Evolutionary conservation across 108 stramenopile genomes (phyloP).

Genomic region (Schizochytrium sp.): DNA sequence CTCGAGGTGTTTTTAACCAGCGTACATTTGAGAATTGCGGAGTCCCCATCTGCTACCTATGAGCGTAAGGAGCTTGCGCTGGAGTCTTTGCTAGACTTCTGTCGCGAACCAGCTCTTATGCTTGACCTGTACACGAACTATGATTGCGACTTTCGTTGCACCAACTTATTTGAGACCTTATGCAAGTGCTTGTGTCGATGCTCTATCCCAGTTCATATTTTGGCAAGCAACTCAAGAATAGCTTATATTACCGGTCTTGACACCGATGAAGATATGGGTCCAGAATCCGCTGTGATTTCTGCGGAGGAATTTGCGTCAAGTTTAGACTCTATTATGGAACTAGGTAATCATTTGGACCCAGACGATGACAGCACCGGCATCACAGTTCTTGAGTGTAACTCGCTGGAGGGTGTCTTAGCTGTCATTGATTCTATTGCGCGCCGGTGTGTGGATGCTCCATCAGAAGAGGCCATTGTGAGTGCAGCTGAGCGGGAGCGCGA

Average conservation of each 20-base stretch:
- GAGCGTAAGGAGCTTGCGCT: slow-evolving; percentile 93
- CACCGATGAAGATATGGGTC: neutral
- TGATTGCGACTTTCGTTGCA: slow-evolving; percentile 95
- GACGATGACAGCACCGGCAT: slow-evolving; percentile 69
- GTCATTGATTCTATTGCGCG: slow-evolving; percentile 87
- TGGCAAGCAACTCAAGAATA: slow-evolving; percentile 22
- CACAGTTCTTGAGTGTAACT: slow-evolving; percentile 84
- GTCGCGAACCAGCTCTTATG: slow-evolving; percentile 90
- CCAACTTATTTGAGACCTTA: slow-evolving; percentile 91
- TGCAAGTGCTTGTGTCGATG: slow-evolving; percentile 79
- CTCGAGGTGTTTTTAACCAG: slow-evolving; percentile 94
- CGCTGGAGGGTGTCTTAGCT: slow-evolving; percentile 87
- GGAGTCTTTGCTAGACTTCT: slow-evolving; percentile 91
- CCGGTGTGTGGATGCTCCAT: slow-evolving; percentile 57
- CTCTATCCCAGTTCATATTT: slow-evolving; percentile 69
- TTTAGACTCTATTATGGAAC: slow-evolving; percentile 27
- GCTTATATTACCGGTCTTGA: slow-evolving; percentile 54
- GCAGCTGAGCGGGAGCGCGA: slow-evolving; percentile 61
- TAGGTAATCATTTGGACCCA: slow-evolving; percentile 47
- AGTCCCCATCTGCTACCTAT: slow-evolving; percentile 72
- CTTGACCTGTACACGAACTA: slow-evolving; percentile 94
- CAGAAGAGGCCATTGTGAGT: neutral
- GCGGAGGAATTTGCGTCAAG: slow-evolving; percentile 60
- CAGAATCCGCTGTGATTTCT: slow-evolving; percentile 4
- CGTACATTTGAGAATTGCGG: slow-evolving; percentile 84